A percentile compares a stretch with the other conserved stretches of the same genome.
Evolutionary conservation across 75 land plant genomes (phyloP).

Genomic region (Sequoiadendron giganteum): DNA sequence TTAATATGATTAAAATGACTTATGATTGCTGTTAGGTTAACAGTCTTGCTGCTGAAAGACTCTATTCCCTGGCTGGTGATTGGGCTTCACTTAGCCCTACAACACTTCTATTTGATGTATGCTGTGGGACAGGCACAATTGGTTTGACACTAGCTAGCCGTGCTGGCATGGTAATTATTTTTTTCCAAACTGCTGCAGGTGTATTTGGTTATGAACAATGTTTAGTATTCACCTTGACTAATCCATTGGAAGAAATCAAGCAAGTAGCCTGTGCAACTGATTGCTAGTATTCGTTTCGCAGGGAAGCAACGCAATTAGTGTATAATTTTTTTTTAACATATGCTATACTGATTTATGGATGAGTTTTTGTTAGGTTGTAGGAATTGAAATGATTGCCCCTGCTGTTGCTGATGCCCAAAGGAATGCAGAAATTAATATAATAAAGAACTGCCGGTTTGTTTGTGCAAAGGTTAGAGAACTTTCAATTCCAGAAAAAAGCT

Average conservation of each 20-base stretch:
- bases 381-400: slow-evolving; percentile 95
- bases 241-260: slow-evolving; percentile 4
- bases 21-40: slow-evolving; percentile 67
- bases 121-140: slow-evolving; percentile 99
- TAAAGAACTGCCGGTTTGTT: slow-evolving; percentile 85
- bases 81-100: slow-evolving; percentile 88
- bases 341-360: background rate
- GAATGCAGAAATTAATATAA: slow-evolving; percentile 91
- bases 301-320: background rate
- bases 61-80: slow-evolving; percentile 95
- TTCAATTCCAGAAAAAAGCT: background rate
- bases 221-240: background rate
- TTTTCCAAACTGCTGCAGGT: background rate
- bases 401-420: slow-evolving; percentile 93
- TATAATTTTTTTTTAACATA: no score
- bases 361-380: slow-evolving; percentile 70
- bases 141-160: slow-evolving; percentile 93
- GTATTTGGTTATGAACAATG: slow-evolving; percentile 13
- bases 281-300: background rate
- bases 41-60: slow-evolving; percentile 93
- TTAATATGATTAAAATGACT: background rate
- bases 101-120: slow-evolving; percentile 95
- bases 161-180: slow-evolving; percentile 86
- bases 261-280: background rate
- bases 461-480: slow-evolving; percentile 75